Conservation (phyloP, 805 yeast genomes). For the Candida nemodendra region DNA sequence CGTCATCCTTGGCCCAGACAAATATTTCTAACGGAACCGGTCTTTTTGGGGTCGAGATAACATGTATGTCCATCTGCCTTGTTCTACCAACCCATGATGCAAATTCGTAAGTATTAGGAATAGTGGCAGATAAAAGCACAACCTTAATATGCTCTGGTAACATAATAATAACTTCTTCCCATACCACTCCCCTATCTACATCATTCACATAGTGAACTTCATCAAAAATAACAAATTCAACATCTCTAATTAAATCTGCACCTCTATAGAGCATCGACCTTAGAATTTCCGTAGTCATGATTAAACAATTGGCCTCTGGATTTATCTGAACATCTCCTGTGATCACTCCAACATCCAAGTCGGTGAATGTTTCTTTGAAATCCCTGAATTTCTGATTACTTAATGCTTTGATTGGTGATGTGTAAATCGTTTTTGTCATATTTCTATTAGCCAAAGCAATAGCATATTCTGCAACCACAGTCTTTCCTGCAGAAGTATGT, state of each 20-base stretch:
- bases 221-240: constrained; percentile 95
- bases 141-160: constrained; percentile 94
- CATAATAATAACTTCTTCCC: constrained; percentile 99
- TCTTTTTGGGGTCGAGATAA: constrained; percentile 92
- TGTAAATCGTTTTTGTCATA: constrained; percentile 95
- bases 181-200: constrained; percentile 95
- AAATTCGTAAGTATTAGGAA: constrained; percentile 96
- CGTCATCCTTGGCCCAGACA: constrained; percentile 75
- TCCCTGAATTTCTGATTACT: constrained; percentile 21
- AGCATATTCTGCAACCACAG: constrained; percentile 97
- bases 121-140: constrained; percentile 91
- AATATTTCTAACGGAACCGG: constrained; percentile 93
- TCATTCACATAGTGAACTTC: constrained; percentile 98
- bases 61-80: constrained; percentile 92
- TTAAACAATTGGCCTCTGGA: constrained; percentile 92
- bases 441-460: constrained; percentile 94
- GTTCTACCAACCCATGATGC: constrained; percentile 99
- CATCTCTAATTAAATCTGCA: constrained; percentile 94
- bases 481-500: constrained; percentile 97
- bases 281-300: constrained; percentile 96
- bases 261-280: constrained; percentile 96
- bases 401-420: constrained; percentile 60
- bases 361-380: constrained; percentile 31
- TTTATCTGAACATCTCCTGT: constrained; percentile 98
- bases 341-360: constrained; percentile 85